Conservation (phyloP, 208 protist genomes). For the Blastocrithidia nonstop region DNA sequence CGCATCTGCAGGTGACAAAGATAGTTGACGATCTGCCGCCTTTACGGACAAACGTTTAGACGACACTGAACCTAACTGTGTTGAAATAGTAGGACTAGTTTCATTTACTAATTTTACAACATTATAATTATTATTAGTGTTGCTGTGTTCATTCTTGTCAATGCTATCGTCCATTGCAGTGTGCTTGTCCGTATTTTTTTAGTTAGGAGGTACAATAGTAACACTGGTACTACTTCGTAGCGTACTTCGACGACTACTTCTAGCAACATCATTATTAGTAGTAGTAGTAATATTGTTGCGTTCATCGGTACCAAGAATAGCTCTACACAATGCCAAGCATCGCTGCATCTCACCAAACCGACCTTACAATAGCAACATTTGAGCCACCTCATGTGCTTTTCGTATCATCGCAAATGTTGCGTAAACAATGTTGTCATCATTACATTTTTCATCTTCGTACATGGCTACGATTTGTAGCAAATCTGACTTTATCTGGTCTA, state of each 20-base stretch:
- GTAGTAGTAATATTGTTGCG: neutral
- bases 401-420: slow-evolving; percentile 42
- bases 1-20: too few species aligned
- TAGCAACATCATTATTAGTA: neutral
- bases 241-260: too few species aligned
- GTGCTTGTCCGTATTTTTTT: too few species aligned
- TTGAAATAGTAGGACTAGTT: too few species aligned
- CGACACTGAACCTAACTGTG: too few species aligned
- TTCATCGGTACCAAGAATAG: slow-evolving; percentile 7
- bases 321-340: slow-evolving; percentile 44
- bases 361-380: slow-evolving; percentile 40
- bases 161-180: too few species aligned
- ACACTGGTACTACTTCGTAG: too few species aligned
- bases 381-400: slow-evolving; percentile 23
- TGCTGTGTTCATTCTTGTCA: neutral
- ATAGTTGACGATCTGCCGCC: too few species aligned
- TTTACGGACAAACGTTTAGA: too few species aligned
- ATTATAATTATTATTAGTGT: neutral
- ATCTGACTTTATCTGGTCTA: slow-evolving; percentile 23
- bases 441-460: slow-evolving; percentile 37
- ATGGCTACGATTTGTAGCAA: slow-evolving; percentile 23
- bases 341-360: slow-evolving; percentile 51
- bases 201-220: too few species aligned
- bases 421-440: slow-evolving; percentile 56
- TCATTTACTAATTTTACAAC: too few species aligned